phyloP scores from a whole-genome alignment of 805 yeast species.

The Candida germanica region DNA sequence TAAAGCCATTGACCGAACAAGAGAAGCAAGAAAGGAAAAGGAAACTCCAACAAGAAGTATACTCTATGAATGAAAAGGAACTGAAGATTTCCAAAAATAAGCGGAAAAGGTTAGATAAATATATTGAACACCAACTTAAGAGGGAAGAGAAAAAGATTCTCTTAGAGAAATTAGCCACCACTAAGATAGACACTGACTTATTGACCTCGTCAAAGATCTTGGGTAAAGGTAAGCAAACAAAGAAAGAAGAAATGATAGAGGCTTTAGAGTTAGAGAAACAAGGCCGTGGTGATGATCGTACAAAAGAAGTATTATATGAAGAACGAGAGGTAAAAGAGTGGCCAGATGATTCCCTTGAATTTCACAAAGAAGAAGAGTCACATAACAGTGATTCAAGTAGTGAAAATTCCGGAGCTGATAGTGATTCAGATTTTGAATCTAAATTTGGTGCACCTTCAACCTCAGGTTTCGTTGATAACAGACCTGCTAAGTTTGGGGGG shows the following conservation, averaged over 20 bases:
- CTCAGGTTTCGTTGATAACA: conserved; percentile 57
- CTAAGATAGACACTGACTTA: conserved; percentile 66
- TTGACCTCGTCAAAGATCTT: conserved; percentile 72
- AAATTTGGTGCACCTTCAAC: conserved; percentile 31
- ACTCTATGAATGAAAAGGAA: conserved; percentile 56
- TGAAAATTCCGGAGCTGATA: conserved; percentile 20
- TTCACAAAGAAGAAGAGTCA: conserved; percentile 16
- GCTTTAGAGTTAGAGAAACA: conserved; percentile 69
- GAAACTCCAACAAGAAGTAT: conserved; percentile 53
- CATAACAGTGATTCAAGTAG: conserved; percentile 13
- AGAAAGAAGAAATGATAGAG: conserved; percentile 65
- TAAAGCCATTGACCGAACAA: conserved; percentile 59
- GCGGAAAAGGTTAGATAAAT: conserved; percentile 80
- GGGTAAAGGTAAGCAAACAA: conserved; percentile 72
- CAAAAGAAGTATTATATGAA: conserved; percentile 65
- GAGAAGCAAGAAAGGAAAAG: conserved; percentile 67
- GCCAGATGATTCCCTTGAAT: conserved; percentile 28
- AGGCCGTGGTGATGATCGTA: conserved; percentile 65
- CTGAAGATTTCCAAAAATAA: conserved; percentile 68
- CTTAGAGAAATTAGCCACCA: conserved; percentile 65
- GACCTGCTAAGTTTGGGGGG: conserved; percentile 62
- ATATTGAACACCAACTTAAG: conserved; percentile 84
- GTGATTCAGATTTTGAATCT: conserved; percentile 13
- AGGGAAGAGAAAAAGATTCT: conserved; percentile 82
- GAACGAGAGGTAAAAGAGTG: conserved; percentile 62